Base-by-base conservation (phyloP, 2,329 filamentous ascomycete genomes). In the Cercospora sp. region DNA sequence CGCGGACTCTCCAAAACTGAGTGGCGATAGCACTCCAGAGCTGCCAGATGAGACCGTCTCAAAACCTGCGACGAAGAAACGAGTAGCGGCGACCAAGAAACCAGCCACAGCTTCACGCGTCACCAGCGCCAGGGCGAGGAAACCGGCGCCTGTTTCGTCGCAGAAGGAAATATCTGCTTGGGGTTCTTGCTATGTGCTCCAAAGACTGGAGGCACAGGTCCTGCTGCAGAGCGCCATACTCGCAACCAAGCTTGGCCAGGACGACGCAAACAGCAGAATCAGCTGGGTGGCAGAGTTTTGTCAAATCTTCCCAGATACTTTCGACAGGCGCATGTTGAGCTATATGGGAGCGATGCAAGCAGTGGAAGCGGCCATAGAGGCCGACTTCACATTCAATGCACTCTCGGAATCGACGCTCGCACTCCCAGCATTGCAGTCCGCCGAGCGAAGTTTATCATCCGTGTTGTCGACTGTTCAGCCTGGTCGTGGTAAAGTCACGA, bases 381-480 rank as follows among this genome's bases (percentile, higher is more conserved):
- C 91, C 0, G 83, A 86, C 39, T 83, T 89, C 12, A 80, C 85
- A 1, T 77, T 74, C 69, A 75, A 72, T 42, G 69, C 72, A 5
- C 59, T 77, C 30, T 92, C 94, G 57, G 95, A 99, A 75, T 97
- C 95, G 0, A 97, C 93, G 0, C 89, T 97, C 28, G 96, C 93
- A 0, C 90, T 94, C 68, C 93, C 94, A 1, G 89, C 92, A 0
- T 83, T 94, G 3, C 70, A 66, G 13, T 13, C 33, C 12, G 4
- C 55, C 6, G 57, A 64, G 5, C 12, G 55, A 58, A 66, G 42
- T 45, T 60, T 48, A 20, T 63, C 64, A 12, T n/a, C 51, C 4
- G 20, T 57, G 36, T 13, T 18, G n/a, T 26, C 42, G 18, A 31
- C 48, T 28, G 18, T n/a, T 12, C 36, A 62, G 33, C n/a, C 61